A percentile compares a stretch with the other conserved stretches of the same genome.
Conservation (phyloP, 169 alveolate species). For the Toxoplasma gondii region DNA sequence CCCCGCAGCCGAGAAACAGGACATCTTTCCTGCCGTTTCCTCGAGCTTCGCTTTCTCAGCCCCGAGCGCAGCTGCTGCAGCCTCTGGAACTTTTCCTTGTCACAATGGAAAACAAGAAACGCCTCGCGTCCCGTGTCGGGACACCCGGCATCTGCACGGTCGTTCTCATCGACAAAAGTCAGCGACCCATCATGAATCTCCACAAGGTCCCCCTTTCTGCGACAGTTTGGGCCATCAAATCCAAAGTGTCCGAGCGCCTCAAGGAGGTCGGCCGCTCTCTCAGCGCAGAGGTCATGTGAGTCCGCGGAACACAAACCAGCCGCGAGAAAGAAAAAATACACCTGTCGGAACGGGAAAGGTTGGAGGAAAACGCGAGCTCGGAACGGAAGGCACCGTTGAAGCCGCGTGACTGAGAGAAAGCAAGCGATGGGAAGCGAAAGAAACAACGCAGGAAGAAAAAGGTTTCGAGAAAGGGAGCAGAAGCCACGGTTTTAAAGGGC, state of each 20-base stretch:
- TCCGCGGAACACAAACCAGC: background rate
- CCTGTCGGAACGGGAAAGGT: no score
- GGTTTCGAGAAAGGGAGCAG: no score
- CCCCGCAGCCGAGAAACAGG: no score
- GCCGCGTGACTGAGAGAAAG: no score
- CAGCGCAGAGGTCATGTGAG: conserved; percentile 32
- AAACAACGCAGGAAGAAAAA: no score
- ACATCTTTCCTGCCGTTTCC: background rate
- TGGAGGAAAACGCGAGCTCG: no score
- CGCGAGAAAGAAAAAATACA: background rate
- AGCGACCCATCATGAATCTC: conserved; percentile 32
- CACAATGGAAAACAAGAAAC: background rate
- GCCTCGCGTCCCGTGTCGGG: conserved; percentile 38
- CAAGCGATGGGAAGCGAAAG: no score
- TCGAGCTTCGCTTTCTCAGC: background rate
- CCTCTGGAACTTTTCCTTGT: background rate
- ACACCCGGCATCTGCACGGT: conserved; percentile 11
- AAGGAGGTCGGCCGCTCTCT: conserved; percentile 40
- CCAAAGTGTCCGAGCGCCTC: conserved; percentile 35
- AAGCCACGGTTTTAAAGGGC: no score
- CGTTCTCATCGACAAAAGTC: background rate
- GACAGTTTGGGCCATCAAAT: background rate
- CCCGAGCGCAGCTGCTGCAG: background rate
- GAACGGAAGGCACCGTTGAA: no score
- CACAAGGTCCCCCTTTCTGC: conserved; percentile 38